Evolutionary conservation across 73 alveolate species (phyloP), one percentile per base, ranked within the genome.

Genomic region (Paramecium caudatum): DNA sequence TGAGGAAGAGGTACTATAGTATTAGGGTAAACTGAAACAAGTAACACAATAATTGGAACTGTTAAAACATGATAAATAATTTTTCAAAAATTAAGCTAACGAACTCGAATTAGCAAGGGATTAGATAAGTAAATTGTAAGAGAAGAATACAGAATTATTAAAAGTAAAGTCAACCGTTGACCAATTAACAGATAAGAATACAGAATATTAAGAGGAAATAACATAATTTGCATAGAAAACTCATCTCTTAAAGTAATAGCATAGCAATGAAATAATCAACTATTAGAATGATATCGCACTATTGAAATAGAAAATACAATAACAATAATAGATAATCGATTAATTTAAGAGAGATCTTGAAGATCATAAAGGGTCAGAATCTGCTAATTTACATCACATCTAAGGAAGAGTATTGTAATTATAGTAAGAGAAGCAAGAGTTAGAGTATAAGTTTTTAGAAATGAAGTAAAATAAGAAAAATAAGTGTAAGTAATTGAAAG

Each of bases 271-370:
- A 55, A 55, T 55, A 9, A 25, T 6, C 1, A 43, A 55, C 23
- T 55, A 27, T 21, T 5, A 55, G 30, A 55, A 55, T 55, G 80
- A 55, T 23, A 55, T 27, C 30, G 13, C 23, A 55, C 21, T 55
- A 23, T 55, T 55, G 45, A 55, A 55, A 55, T 55, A 27, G 45
- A 55, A 55, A 55, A 55, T 55, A 7, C 30, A 55, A 23, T 21
- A 55, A 23, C 30, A 55, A 55, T 21, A 16, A 55, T 55, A 55
- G 30, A 55, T 55, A 27, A 23, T 55, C 13, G 80, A 55, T 55
- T 55, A 55, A 55, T 27, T 55, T 6, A 55, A 55, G 30, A 55
- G 80, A 23, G 80, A 55, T 23, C 80, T 27, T 21, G 80, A 55
- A 27, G 80, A 55, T 55, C 30, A 55, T 27, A 27, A 55, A 9